Evolutionary conservation across 495 filamentous ascomycete species (phyloP).

Genomic region (Penicillium dipodomyicola): DNA sequence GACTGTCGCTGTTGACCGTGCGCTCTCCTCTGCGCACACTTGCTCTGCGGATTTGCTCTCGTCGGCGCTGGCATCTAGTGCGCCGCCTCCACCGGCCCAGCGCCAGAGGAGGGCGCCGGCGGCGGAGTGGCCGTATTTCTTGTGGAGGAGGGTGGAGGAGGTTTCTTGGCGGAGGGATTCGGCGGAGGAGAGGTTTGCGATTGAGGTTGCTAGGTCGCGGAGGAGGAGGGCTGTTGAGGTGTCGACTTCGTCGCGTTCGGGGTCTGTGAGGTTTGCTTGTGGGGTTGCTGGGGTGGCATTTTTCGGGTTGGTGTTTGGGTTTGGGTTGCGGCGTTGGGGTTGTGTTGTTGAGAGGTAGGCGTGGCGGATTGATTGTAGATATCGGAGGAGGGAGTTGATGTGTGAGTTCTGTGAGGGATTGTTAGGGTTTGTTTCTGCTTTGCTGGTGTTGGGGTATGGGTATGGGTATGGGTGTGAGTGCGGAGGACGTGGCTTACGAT

Average conservation of each 20-base stretch:
- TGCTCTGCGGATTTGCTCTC: slow-evolving; percentile 60
- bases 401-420: slow-evolving; percentile 67
- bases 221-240: slow-evolving; percentile 78
- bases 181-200: slow-evolving; percentile 72
- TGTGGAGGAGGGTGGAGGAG: slow-evolving; percentile 59
- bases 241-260: slow-evolving; percentile 77
- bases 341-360: slow-evolving; percentile 81
- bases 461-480: neutral
- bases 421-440: slow-evolving; percentile 2
- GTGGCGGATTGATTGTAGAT: slow-evolving; percentile 80
- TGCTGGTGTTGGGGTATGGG: neutral
- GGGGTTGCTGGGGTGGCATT: slow-evolving; percentile 22
- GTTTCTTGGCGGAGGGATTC: slow-evolving; percentile 80
- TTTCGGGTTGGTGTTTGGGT: slow-evolving; percentile 23
- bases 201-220: slow-evolving; percentile 74
- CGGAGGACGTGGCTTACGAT: slow-evolving; percentile 64
- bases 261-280: slow-evolving; percentile 55
- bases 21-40: slow-evolving; percentile 63
- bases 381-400: slow-evolving; percentile 69
- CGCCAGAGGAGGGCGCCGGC: slow-evolving; percentile 42
- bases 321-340: slow-evolving; percentile 28
- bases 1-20: slow-evolving; percentile 56
- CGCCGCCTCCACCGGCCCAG: slow-evolving; percentile 67
- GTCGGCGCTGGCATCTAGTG: slow-evolving; percentile 10
- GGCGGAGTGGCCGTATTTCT: slow-evolving; percentile 56